Conservation (phyloP, 2,329 filamentous ascomycete species). For the Ascosphaera aggregata region DNA sequence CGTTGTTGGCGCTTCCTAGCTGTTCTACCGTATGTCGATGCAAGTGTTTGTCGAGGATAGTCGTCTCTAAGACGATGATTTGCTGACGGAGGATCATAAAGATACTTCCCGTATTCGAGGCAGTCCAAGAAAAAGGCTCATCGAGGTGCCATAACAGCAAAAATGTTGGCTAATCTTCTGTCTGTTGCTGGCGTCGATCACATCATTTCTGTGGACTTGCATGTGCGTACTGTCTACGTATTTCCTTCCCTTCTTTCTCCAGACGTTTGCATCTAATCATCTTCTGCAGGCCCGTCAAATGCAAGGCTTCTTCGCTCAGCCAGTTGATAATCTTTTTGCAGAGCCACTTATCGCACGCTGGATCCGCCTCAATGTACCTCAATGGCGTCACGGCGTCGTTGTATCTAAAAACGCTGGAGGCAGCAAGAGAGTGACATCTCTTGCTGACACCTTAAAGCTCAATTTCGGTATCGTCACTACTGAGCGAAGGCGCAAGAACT, state of each 20-base stretch:
- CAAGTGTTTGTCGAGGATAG: too few relatives aligned
- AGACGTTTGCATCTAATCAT: not conserved
- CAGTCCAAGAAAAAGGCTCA: constrained; percentile 99
- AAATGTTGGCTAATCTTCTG: constrained; percentile 90
- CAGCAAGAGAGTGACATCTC: constrained; percentile 86
- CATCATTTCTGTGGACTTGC: constrained; percentile 90
- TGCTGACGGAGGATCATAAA: constrained; percentile 9
- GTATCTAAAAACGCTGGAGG: constrained; percentile 97
- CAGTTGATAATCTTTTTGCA: constrained; percentile 90
- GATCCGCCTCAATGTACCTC: constrained; percentile 60
- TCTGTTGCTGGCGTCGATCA: constrained; percentile 88
- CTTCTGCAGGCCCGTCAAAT: constrained; percentile 54
- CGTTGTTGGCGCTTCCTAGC: constrained; percentile 24
- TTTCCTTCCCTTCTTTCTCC: not conserved
- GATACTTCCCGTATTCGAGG: constrained; percentile 94
- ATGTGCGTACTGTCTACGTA: constrained; percentile 27
- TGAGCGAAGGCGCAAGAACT: constrained; percentile 28
- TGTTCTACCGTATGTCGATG: constrained; percentile 36
- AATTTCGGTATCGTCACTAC: constrained; percentile 79
- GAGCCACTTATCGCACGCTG: constrained; percentile 88
- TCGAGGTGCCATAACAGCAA: constrained; percentile 82
- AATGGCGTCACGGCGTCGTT: constrained; percentile 77
- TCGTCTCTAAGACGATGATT: not conserved
- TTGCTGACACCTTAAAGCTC: constrained; percentile 86
- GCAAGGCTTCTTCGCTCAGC: constrained; percentile 97